Evolutionary conservation across 202 grass and related monocot genomes (phyloP), one percentile per base, ranked within the genome.

Genomic region (Hordeum pubiflorum): DNA sequence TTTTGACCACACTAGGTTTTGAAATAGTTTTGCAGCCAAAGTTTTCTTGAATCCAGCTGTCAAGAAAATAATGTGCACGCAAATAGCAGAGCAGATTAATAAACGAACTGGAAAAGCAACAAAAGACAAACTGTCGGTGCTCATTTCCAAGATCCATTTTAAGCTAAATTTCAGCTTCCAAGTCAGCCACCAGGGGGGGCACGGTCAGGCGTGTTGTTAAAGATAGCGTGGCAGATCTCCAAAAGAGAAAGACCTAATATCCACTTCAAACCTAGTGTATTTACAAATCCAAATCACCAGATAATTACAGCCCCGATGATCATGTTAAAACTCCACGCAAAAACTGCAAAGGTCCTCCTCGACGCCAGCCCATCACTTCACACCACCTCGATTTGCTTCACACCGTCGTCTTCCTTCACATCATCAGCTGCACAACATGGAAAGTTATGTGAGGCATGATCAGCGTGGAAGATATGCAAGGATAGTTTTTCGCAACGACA

Each of bases 371-470:
- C 11, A 2, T 10, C 17, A 5, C 31, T 67, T 85, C 78, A 82
- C 5, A 77, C 73, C 17, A 77, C 73, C 17, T 73, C 29, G 54
- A 46, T 83, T 0, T 40, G 50, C 61, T 75, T 77, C 32, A 9
- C 29, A n/a, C 24, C 64, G 31, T 10, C 41, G 40, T 37, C 75
- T 38, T 76, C 34, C 59, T 64, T 64, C 6, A 1, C 43, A 64
- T 78, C 78, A 37, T 66, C 9, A 63, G 24, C 87, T 89, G 82
- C 82, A 89, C 64, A 62, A 78, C 39, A 50, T 50, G 15, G 14
- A 50, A 50, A 17, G 5, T 14, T 5, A 7, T 31, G 26, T 48
- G 37, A 81, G 15, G 20, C 5, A 70, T 15, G 12, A 54, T 31
- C 7, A 34, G 52, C 52, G 0, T 3, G 15, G 11, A 23, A 32